Conservation (phyloP, 345 rosid genomes). For the Moricandia arvensis region DNA sequence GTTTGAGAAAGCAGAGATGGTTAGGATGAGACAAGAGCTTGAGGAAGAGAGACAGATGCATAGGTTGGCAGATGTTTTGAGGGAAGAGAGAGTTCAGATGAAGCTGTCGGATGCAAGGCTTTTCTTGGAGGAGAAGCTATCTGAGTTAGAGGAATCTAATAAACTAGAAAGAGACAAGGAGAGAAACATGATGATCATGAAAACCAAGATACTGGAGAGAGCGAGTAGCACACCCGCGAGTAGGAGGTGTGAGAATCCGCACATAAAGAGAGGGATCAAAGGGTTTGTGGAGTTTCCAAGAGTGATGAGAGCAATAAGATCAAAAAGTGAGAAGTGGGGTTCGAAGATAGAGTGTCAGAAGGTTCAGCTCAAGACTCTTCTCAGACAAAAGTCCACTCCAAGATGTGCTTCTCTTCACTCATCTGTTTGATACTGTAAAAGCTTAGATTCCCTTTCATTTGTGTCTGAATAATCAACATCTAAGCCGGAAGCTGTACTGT, state of each 20-base stretch:
- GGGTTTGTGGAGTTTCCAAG: conserved; percentile 85
- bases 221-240: conserved; percentile 26
- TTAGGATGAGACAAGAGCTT: conserved; percentile 54
- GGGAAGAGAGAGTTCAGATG: conserved; percentile 94
- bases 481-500: not conserved
- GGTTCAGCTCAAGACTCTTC: conserved; percentile 73
- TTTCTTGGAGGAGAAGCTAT: conserved; percentile 64
- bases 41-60: conserved; percentile 85
- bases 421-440: conserved; percentile 16
- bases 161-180: conserved; percentile 23
- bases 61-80: conserved; percentile 63
- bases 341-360: conserved; percentile 75
- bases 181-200: conserved; percentile 18
- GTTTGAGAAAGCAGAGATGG: conserved; percentile 49
- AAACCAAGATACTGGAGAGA: conserved; percentile 27
- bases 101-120: conserved; percentile 78
- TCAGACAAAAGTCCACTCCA: conserved; percentile 51
- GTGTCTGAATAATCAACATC: not conserved
- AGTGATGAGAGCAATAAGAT: conserved; percentile 65
- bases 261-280: conserved; percentile 79
- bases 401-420: conserved; percentile 24
- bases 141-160: conserved; percentile 44
- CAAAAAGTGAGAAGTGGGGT: conserved; percentile 74
- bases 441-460: not conserved
- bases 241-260: conserved; percentile 66